Conservation (phyloP, 1,139 yeast genomes). For the Candida sp. region DNA sequence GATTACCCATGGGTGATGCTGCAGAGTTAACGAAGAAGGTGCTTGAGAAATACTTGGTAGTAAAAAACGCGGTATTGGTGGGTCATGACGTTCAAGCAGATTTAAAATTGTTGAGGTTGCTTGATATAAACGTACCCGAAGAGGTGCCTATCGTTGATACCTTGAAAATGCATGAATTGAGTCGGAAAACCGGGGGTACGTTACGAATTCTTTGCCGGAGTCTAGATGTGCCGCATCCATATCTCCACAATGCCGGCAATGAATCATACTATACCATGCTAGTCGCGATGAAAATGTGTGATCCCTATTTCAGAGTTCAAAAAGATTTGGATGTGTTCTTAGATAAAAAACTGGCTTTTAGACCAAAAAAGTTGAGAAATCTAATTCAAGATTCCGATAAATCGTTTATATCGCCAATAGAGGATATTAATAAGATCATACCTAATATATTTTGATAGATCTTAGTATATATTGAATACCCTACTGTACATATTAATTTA, state of each 20-base stretch:
- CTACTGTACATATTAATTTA: no score
- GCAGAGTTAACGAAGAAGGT: constrained; percentile 36
- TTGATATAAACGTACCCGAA: constrained; percentile 46
- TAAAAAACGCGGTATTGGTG: constrained; percentile 39
- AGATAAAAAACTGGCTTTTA: constrained; percentile 6
- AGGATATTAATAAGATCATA: not conserved
- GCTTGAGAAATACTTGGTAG: constrained; percentile 37
- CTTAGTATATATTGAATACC: no score
- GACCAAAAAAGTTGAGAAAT: not conserved
- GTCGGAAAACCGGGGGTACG: constrained; percentile 44
- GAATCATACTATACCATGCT: constrained; percentile 73
- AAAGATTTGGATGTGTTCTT: constrained; percentile 15
- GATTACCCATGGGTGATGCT: constrained; percentile 34
- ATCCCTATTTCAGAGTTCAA: constrained; percentile 33
- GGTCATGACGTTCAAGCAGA: constrained; percentile 73
- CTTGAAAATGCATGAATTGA: constrained; percentile 38
- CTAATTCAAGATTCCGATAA: not conserved
- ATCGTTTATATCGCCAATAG: not conserved
- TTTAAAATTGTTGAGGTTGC: constrained; percentile 44
- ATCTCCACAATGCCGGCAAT: constrained; percentile 79
- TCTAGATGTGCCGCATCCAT: constrained; percentile 60
- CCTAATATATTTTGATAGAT: not conserved
- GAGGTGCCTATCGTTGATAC: constrained; percentile 49
- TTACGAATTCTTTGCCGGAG: constrained; percentile 50
- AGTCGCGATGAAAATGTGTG: constrained; percentile 52